Conservation (phyloP, 148 eudicot genomes). For the Cornus kousa region DNA sequence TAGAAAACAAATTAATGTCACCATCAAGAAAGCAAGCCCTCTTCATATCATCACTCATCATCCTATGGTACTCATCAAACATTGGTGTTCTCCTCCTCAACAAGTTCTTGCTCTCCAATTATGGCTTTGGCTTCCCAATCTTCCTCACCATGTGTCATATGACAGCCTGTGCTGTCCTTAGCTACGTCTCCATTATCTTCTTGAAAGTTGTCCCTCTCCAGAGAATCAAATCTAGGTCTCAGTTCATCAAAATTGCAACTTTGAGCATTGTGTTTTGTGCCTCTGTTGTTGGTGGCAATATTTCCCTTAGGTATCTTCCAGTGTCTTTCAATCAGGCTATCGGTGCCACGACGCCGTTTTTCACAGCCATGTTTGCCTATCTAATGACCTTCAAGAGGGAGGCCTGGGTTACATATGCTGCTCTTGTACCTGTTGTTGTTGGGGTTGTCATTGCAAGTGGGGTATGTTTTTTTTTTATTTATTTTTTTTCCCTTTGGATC, state of each 20-base stretch:
- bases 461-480: constrained; percentile 43
- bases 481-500: not conserved
- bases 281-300: constrained; percentile 94
- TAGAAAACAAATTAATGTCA: constrained; percentile 11
- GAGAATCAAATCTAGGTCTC: constrained; percentile 68
- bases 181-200: constrained; percentile 70
- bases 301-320: constrained; percentile 69
- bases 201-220: constrained; percentile 68
- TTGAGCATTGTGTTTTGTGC: constrained; percentile 81
- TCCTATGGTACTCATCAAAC: constrained; percentile 88
- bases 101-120: constrained; percentile 74
- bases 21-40: constrained; percentile 35
- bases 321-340: constrained; percentile 97
- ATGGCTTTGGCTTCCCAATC: constrained; percentile 82
- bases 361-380: constrained; percentile 89
- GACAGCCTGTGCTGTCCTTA: constrained; percentile 81
- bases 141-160: constrained; percentile 97
- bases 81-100: constrained; percentile 89
- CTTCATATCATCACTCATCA: constrained; percentile 59
- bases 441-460: constrained; percentile 98
- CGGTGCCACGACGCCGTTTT: constrained; percentile 98
- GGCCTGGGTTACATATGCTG: constrained; percentile 75
- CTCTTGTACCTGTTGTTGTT: constrained; percentile 86
- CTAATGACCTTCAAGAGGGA: constrained; percentile 80
- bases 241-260: constrained; percentile 60